Evolutionary conservation across 2,329 filamentous ascomycete genomes (phyloP), one percentile per base, ranked within the genome.

Genomic region (Exophiala viscosa): DNA sequence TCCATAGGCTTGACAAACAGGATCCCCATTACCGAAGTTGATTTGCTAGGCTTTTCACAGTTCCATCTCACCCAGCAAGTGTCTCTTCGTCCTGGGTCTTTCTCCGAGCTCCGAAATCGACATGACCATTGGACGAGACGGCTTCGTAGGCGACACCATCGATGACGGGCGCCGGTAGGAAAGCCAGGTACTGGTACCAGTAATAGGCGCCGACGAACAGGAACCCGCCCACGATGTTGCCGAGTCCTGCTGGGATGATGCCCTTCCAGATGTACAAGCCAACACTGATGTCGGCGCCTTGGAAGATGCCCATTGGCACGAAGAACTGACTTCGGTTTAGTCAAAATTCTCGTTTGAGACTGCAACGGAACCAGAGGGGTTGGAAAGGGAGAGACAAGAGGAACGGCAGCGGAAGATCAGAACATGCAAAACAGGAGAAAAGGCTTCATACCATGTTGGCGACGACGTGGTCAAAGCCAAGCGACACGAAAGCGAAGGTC

Each of bases 191-290:
- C 45, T 77, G 63, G 50, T 77, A 36, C 11, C 73, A 78, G 59
- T 76, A 77, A 13, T 74, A 74, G 0, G 67, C 71, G 4, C 73
- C 78, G n/a, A 74, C 74, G 58, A 82, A 81, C 2, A 80, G 38
- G 0, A 67, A 70, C 1, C 79, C 80, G 0, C 79, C 79, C 2
- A 82, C 60, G 13, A 79, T 74, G 55, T 82, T 82, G 0, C 79
- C 79, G 1, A 82, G 57, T 76, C 71, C 0, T 36, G 34, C 34
- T 36, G 79, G 80, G 32, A 82, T 76, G 56, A 81, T 73, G 1
- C 73, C 76, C 61, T 82, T 81, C 77, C 77, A 82, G 55, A 83
- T 77, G 51, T 82, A 83, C 36, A 80, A 67, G 0, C 73, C 69
- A 14, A 54, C 50, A 20, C 66, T 72, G 17, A 82, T 67, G 0